These are phyloP conservation scores for Cryptococcus sp. DNA, from an alignment of 1,284 basidiomycete species.

Conservation along the genomic window DNA sequence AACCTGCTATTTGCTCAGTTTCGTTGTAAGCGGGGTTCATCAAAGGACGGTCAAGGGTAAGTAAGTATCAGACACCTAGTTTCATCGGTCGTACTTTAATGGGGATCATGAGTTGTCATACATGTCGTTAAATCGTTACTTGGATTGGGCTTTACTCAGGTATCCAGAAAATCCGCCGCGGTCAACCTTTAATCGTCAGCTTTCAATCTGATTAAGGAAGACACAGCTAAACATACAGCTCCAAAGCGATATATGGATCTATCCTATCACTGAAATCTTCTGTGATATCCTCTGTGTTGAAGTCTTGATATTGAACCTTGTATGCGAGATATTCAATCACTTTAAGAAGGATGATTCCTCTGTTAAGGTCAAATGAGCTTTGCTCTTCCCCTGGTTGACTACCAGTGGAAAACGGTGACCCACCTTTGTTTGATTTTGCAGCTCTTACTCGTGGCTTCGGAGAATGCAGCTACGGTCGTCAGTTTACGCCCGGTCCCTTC, in stretches of 20 bases:
- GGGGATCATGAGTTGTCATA: no score
- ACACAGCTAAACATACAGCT: constrained; percentile 50
- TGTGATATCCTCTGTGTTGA: constrained; percentile 47
- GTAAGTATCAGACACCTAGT: no score
- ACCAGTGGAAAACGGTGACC: not conserved
- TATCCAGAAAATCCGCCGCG: constrained; percentile 49
- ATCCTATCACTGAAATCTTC: constrained; percentile 55
- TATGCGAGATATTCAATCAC: constrained; percentile 56
- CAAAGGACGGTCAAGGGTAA: no score
- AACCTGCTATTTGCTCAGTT: no score
- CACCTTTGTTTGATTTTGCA: constrained; percentile 48
- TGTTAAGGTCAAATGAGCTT: constrained; percentile 2
- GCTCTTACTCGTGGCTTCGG: constrained; percentile 45
- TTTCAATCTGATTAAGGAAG: not conserved
- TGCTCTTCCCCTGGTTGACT: not conserved
- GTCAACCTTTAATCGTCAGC: constrained; percentile 38
- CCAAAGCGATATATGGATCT: constrained; percentile 56
- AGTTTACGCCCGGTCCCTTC: not conserved
- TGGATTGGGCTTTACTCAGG: constrained; percentile 4
- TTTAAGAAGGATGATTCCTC: constrained; percentile 54
- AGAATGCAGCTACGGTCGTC: constrained; percentile 39
- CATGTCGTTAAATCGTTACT: no score
- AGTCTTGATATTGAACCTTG: constrained; percentile 51
- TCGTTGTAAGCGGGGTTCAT: no score
- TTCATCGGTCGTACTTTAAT: no score